Conservation (phyloP, 1,284 basidiomycete genomes). For the Chondrostereum purpureum region DNA sequence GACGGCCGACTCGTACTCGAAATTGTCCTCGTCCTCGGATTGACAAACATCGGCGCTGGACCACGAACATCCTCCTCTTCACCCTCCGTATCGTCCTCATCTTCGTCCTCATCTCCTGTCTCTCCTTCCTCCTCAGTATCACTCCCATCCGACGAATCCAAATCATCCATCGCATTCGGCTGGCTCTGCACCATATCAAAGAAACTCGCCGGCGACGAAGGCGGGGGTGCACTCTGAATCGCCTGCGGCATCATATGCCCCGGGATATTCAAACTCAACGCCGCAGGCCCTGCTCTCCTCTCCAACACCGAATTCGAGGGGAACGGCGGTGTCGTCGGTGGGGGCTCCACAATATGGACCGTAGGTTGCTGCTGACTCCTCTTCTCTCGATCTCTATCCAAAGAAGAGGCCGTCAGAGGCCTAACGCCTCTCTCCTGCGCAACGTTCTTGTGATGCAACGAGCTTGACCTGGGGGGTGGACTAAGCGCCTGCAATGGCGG, state of each 20-base stretch:
- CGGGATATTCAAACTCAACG: conserved; percentile 31
- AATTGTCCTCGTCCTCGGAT: conserved; percentile 28
- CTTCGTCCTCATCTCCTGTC: conserved; percentile 10
- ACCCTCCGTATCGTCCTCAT: not conserved
- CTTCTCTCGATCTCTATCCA: conserved; percentile 11
- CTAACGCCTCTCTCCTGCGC: not conserved
- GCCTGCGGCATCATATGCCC: conserved; percentile 27
- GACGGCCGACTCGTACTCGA: conserved; percentile 24
- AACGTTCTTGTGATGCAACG: conserved; percentile 18
- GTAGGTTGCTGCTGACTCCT: too few relatives aligned
- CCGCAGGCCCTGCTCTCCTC: conserved; percentile 19
- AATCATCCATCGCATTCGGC: conserved; percentile 64
- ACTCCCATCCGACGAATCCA: conserved; percentile 49
- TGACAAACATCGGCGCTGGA: conserved; percentile 23
- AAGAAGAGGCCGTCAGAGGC: conserved; percentile 3
- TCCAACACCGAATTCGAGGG: conserved; percentile 23
- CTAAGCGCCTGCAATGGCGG: conserved; percentile 31
- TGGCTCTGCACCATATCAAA: conserved; percentile 67
- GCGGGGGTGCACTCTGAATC: conserved; percentile 47
- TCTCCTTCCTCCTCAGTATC: conserved; percentile 27
- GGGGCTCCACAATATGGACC: conserved; percentile 31
- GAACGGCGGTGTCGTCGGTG: conserved; percentile 34
- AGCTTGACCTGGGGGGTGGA: conserved; percentile 47
- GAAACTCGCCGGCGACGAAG: conserved; percentile 59
- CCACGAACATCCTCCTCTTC: not conserved